These are phyloP conservation scores for Ascomycota sp. DNA, from an alignment of 2,329 filamentous ascomycete genomes.

Conservation along the genomic window DNA sequence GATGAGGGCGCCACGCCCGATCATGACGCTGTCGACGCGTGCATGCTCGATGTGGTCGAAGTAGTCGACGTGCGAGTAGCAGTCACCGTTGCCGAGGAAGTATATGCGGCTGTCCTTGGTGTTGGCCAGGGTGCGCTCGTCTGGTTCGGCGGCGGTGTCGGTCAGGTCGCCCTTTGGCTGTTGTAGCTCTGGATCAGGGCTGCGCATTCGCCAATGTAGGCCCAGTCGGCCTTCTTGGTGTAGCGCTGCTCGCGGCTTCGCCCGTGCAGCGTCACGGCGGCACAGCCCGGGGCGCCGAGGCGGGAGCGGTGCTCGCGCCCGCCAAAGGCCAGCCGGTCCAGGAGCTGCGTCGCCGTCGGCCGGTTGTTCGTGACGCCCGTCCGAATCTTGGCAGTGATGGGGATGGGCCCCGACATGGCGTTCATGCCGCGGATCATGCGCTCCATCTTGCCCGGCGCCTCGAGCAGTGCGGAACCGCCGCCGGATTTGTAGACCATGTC, in stretches of 20 bases:
- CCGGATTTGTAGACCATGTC: constrained; percentile 80
- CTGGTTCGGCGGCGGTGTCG: constrained; percentile 63
- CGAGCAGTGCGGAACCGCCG: constrained; percentile 80
- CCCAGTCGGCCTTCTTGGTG: constrained; percentile 81
- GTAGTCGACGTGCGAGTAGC: constrained; percentile 85
- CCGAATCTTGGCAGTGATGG: constrained; percentile 86
- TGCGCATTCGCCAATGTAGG: constrained; percentile 79
- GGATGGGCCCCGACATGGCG: constrained; percentile 69
- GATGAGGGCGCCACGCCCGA: constrained; percentile 85
- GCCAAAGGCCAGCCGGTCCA: constrained; percentile 68
- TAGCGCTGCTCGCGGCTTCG: constrained; percentile 89
- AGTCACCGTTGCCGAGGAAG: constrained; percentile 93
- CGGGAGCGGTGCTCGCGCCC: constrained; percentile 49
- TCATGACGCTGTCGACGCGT: constrained; percentile 84
- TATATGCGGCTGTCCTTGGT: constrained; percentile 50
- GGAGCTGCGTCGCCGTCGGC: constrained; percentile 62
- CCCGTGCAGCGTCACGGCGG: constrained; percentile 89
- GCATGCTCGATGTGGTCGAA: constrained; percentile 54
- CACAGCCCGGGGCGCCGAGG: constrained; percentile 62
- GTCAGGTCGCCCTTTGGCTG: constrained; percentile 38
- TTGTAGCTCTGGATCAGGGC: constrained; percentile 68
- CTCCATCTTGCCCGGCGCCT: constrained; percentile 69
- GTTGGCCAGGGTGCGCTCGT: constrained; percentile 52
- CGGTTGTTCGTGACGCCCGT: constrained; percentile 68
- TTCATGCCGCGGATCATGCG: constrained; percentile 96